Evolutionary conservation across 2,329 filamentous ascomycete species (phyloP), one percentile per base, ranked within the genome.

Genomic region (Piedraia hortae): DNA sequence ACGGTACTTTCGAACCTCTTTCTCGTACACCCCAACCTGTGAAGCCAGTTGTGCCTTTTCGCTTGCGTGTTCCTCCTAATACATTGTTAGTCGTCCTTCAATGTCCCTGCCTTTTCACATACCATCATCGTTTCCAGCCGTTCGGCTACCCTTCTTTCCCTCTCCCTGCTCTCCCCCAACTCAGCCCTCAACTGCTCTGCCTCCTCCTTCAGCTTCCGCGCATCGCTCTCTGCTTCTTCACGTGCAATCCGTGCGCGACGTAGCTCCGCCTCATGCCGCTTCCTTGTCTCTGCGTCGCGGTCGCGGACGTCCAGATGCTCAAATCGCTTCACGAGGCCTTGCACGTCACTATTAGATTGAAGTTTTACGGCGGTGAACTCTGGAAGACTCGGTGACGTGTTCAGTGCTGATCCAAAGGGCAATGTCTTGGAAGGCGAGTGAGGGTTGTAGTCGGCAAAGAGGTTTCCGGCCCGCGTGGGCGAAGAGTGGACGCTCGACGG

Each of bases 181-280:
- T 67, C 56, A 28, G 51, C 58, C 26, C 54, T 53, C 27, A 73
- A 39, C 18, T 44, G 36, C 26, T 54, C 50, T 10, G 47, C 46
- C 37, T 75, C 69, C 5, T 73, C 65, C 28, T 56, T 56, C 34
- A 62, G 56, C 18, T 55, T 54, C 29, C 59, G 56, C 47, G 65
- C 54, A 35, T 75, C 67, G n/a, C 47, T 49, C 46, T 75, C 70
- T 7, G 68, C 65, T 45, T 71, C 66, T 38, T 78, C 70, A 13
- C 45, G 30, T 10, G 42, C 46, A 25, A 46, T 42, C 31, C 49
- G 46, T 10, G 51, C 46, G 22, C 49, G 44, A 16, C 46, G 39
- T 16, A 54, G 28, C 21, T 49, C 43, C 6, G 46, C 38, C 27
- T 51, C 45, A 28, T 50, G 48, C 24, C 45, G 44, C 23, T 44